Conservation (phyloP, 805 yeast genomes). For the Suhomyces sp. region DNA sequence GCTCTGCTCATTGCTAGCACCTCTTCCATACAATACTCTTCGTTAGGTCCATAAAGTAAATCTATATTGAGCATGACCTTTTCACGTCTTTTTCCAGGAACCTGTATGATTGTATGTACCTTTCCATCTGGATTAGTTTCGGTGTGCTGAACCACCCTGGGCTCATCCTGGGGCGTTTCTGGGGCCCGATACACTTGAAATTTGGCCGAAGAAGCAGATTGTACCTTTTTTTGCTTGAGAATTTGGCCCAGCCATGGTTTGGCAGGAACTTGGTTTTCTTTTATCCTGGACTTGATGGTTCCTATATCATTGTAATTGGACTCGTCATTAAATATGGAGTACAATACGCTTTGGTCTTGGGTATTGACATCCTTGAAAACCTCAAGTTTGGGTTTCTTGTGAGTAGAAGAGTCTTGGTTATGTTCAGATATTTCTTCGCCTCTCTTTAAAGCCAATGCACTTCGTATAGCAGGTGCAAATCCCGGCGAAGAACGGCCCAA, state of each 20-base stretch:
- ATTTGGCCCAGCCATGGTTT: constrained; percentile 64
- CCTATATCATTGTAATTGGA: constrained; percentile 49
- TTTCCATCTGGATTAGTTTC: constrained; percentile 20
- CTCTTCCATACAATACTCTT: constrained; percentile 64
- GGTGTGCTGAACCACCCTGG: constrained; percentile 5
- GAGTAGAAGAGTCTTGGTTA: constrained; percentile 8
- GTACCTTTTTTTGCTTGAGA: constrained; percentile 41
- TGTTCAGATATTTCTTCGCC: constrained; percentile 20
- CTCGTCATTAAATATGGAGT: constrained; percentile 21
- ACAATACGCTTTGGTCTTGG: constrained; percentile 13
- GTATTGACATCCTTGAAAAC: constrained; percentile 36
- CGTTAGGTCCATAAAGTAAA: constrained; percentile 46
- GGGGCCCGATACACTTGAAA: constrained; percentile 24
- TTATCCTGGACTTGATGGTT: constrained; percentile 46
- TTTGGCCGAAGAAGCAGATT: constrained; percentile 24
- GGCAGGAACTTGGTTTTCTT: constrained; percentile 60
- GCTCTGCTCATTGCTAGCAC: constrained; percentile 52
- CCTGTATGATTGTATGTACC: constrained; percentile 48
- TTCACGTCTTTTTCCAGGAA: constrained; percentile 60
- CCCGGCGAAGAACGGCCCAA: constrained; percentile 9
- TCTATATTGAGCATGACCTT: constrained; percentile 58
- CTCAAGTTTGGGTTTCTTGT: constrained; percentile 32
- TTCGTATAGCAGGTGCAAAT: constrained; percentile 23
- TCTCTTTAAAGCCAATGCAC: constrained; percentile 32
- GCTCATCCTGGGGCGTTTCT: constrained; percentile 2